Base-by-base conservation (phyloP, 345 rosid genomes). In the Camelina neglecta region DNA sequence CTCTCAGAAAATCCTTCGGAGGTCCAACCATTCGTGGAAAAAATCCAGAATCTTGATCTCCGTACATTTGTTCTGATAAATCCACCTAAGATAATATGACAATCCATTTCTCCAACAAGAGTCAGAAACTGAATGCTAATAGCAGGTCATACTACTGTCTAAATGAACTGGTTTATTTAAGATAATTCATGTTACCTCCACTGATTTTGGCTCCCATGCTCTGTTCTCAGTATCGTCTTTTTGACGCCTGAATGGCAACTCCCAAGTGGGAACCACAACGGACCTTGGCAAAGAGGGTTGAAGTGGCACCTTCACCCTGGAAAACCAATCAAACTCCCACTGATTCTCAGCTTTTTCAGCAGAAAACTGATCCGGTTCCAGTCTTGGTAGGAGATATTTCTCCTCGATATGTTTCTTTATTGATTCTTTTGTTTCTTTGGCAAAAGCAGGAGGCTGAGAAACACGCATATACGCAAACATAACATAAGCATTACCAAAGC, bases 301-400 rank as follows among this genome's bases (percentile, higher is more conserved):
- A 59, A 85, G 77, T 6, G 96, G 90, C 61, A 89, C 83, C 63
- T 90, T 87, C 29, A 84, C 95, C 85, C 76, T 86, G 23, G 83
- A 85, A 86, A 94, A 94, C 98, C 98, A 94, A 76, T 94, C 92
- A 79, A 92, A 92, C 59, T 90, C 91, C 98, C 98, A 94, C 76
- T 90, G 96, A 79, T 86, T 87, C 77, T 87, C 92, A 71, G 82
- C 84, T 21, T 87, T 89, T 69, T 89, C 90, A 0, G 92, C 85
- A 45, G 93, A 86, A 80, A 92, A 94, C 12, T 80, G 89, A 35
- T 92, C 91, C 6, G 80, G 51, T 23, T 90, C 98, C 76, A 94
- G 77, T 63, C 87, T 85, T 1, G 97, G 95, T 7, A 82, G 71
- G 56, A 94, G 89, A 89, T 92, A 90, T 66, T 86, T 84, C 84